Evolutionary conservation across 768 basidiomycete genomes (phyloP).

Genomic region (Russula griseocarnosa): DNA sequence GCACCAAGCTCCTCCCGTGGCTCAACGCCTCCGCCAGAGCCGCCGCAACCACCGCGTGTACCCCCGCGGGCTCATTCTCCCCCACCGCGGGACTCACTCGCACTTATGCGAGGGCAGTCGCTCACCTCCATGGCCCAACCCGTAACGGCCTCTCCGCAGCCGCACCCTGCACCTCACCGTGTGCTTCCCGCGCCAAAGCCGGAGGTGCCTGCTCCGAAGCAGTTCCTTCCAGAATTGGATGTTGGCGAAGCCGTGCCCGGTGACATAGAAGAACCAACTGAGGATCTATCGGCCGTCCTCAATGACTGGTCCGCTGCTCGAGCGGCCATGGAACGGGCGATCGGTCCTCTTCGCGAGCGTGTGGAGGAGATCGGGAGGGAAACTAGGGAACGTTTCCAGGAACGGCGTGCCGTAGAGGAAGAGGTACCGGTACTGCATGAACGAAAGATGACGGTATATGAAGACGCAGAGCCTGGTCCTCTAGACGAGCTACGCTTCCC

Average conservation of each 20-base stretch:
- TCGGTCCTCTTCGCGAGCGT: conserved; percentile 18
- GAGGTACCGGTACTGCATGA: conserved; percentile 3
- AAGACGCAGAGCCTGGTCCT: conserved; percentile 15
- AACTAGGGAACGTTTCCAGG: conserved; percentile 16
- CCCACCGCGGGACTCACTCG: conserved; percentile 22
- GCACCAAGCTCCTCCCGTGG: conserved; percentile 18
- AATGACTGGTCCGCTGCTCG: conserved; percentile 23
- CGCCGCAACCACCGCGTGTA: conserved; percentile 16
- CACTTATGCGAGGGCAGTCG: conserved; percentile 25
- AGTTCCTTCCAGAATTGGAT: conserved; percentile 17
- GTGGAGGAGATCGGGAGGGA: conserved; percentile 19
- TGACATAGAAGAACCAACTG: conserved; percentile 16
- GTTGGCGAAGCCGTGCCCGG: conserved; percentile 21
- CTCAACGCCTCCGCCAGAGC: conserved; percentile 23
- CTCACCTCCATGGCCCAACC: conserved; percentile 16
- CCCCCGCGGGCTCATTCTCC: conserved; percentile 20
- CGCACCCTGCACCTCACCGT: neutral
- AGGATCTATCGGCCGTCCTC: neutral
- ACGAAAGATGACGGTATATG: conserved; percentile 24
- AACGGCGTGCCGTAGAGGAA: conserved; percentile 18
- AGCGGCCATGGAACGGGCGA: conserved; percentile 22
- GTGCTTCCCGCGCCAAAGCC: neutral
- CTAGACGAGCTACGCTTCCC: conserved; percentile 22
- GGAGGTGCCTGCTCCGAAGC: neutral
- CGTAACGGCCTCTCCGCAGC: neutral